Base-by-base conservation (phyloP, 495 filamentous ascomycete species). In the Xylaria telfairii region DNA sequence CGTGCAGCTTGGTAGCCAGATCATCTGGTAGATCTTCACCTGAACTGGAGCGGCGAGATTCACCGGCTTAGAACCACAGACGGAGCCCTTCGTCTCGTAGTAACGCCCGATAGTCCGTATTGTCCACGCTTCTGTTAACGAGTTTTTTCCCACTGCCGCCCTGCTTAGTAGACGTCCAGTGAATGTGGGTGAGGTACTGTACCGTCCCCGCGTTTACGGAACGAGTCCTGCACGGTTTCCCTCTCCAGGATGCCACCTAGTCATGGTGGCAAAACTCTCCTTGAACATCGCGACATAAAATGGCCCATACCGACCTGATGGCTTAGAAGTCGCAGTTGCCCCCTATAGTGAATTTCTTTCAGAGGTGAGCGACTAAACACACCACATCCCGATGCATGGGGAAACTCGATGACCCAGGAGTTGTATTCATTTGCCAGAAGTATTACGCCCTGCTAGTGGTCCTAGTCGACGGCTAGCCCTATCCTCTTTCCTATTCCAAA, bases 1-100 rank as follows among this genome's bases (percentile, higher is more conserved):
- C 49, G 61, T 59, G 68, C 68, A 70, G 61, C 51, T 70, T 70
- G 61, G 51, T 24, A 64, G 61, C 68, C 68, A 70, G 68, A 70
- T 65, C 68, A 70, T 70, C 42, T 70, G 44, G 68, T 41, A 70
- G 68, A 70, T 70, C 68, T 65, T 70, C 24, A 44, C 68, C 68
- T 56, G 68, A 70, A 70, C 34, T 65, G 68, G 68, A 59, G 68
- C 47, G 68, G 68, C 68, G 39, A 65, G 51, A 44, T 65, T 70
- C 60, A 65, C 61, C 67, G 67, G 67, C 57, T 63, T 63, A 26
- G 60, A 59, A 61, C 67, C 37, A 54, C 67, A 49, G 17, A 63
- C 67, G 44, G 67, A 62, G 57, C 67, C 44, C 57, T 69, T 51
- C 32, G 44, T 53, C 57, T 63, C 67, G 30, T 69, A 60, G 44